Base-by-base conservation (phyloP, 768 basidiomycete species). In the Hygrocybe coccinea region DNA sequence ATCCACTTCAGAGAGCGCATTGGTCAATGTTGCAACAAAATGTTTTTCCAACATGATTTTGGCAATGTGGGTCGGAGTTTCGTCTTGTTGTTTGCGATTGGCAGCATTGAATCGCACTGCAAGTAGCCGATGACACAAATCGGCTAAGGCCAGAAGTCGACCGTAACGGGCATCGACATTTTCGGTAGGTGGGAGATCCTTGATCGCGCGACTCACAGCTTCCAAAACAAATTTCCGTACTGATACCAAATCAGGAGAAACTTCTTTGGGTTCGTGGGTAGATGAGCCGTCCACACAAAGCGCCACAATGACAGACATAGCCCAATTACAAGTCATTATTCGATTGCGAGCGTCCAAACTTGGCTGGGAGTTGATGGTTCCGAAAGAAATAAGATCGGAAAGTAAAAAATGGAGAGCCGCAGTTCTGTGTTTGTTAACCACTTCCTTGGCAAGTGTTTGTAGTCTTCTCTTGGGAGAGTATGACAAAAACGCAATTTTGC, bases 1-100 rank as follows among this genome's bases (percentile, higher is more conserved):
- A 65, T 99, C 97, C 39, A 95, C 84, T 52, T 99, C 97, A 4
- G 89, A 85, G 15, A 97, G 77, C 10, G 93, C 87, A 41, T 77
- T 87, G 0, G 97, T 97, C 35, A 99, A 74, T 1, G 87, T 85
- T 3, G 88, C 80, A 14, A 97, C 97, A 60, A 91, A 95, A 65
- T 91, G 91, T 76, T 97, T 97, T 77, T 99, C 97, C 50, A 99
- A 73, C 97, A 99, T 99, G 59, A 95, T 81, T 74, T 97, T 97
- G 19, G 95, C 93, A 51, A 98, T 81, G 58, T 97, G 95, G 7
- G 94, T 87, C 3, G 87, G 87, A n/a, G 79, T 79, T 49, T 93
- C 95, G 45, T 84, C 84, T 55, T 79, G 44, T 35, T 77, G 74
- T 60, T 79, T 83, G 44, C 84, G 75, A 52, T 82, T 79, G 35